These are phyloP conservation scores for Globisporangium iwayamae DNA, from an alignment of 352 stramenopile genomes.

Conservation along the genomic window DNA sequence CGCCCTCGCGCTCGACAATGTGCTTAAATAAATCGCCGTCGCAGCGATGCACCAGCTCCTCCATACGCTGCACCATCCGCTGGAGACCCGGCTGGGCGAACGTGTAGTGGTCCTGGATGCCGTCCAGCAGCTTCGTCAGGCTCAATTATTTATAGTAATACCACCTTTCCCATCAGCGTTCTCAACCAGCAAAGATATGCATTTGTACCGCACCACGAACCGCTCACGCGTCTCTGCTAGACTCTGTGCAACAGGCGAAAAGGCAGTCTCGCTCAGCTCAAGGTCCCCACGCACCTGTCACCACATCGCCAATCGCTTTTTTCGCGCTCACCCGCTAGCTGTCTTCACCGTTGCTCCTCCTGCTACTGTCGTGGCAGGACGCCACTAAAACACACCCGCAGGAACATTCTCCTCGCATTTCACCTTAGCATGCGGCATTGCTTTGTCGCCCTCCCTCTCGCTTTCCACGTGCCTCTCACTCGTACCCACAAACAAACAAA, in stretches of 20 bases:
- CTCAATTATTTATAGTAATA: conserved; percentile 95
- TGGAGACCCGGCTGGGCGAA: conserved; percentile 97
- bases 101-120: conserved; percentile 99
- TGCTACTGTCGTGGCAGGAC: too few species aligned
- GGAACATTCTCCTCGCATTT: neutral
- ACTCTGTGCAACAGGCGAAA: too few species aligned
- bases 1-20: conserved; percentile 89
- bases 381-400: neutral
- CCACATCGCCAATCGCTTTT: too few species aligned
- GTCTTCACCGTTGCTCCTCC: neutral
- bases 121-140: conserved; percentile 97
- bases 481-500: neutral
- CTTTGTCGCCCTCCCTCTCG: too few species aligned
- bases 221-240: too few species aligned
- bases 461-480: neutral
- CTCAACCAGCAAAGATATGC: too few species aligned
- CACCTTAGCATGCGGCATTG: neutral
- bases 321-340: too few species aligned
- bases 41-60: conserved; percentile 96
- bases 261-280: too few species aligned
- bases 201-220: too few species aligned
- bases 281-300: too few species aligned
- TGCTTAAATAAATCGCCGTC: conserved; percentile 95
- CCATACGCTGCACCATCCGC: conserved; percentile 96
- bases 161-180: too few species aligned